These are phyloP conservation scores for Ophiocordyceps australis DNA, from an alignment of 2,329 filamentous ascomycete species.

Conservation along the genomic window DNA sequence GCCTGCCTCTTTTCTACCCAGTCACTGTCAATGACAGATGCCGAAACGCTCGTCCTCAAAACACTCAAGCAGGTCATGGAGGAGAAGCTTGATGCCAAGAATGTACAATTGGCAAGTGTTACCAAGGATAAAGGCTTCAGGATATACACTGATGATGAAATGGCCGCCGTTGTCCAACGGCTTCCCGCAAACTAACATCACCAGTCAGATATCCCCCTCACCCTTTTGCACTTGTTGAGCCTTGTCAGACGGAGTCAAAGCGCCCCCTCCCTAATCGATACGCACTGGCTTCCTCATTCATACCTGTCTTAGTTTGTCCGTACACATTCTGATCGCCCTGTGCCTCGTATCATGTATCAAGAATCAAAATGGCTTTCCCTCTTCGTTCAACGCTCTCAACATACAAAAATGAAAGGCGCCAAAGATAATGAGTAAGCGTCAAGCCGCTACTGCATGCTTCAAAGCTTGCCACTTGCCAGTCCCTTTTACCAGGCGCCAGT, in stretches of 20 bases:
- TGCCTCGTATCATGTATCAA: no score
- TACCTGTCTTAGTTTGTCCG: no score
- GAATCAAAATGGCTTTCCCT: no score
- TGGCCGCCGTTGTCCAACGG: conserved; percentile 80
- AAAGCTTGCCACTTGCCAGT: background rate
- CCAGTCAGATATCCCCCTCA: no score
- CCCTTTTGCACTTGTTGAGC: no score
- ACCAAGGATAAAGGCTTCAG: conserved; percentile 96
- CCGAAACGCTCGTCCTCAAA: conserved; percentile 90
- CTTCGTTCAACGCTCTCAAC: no score
- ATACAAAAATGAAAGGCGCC: no score
- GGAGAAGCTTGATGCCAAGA: conserved; percentile 97
- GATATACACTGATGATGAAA: conserved; percentile 97
- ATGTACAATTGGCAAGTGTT: conserved; percentile 93
- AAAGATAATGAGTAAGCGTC: no score
- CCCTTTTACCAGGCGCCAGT: background rate
- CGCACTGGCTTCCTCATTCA: no score
- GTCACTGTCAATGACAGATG: conserved; percentile 82
- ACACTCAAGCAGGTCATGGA: conserved; percentile 99
- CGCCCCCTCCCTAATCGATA: no score
- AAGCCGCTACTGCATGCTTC: background rate
- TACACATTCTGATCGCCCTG: no score
- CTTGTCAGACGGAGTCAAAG: no score
- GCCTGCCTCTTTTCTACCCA: conserved; percentile 9
- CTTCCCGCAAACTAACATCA: conserved; percentile 55